A percentile compares a stretch with the other conserved stretches of the same genome.
Evolutionary conservation across 441 rosid species (phyloP).

Genomic region (Theobroma grandiflorum): DNA sequence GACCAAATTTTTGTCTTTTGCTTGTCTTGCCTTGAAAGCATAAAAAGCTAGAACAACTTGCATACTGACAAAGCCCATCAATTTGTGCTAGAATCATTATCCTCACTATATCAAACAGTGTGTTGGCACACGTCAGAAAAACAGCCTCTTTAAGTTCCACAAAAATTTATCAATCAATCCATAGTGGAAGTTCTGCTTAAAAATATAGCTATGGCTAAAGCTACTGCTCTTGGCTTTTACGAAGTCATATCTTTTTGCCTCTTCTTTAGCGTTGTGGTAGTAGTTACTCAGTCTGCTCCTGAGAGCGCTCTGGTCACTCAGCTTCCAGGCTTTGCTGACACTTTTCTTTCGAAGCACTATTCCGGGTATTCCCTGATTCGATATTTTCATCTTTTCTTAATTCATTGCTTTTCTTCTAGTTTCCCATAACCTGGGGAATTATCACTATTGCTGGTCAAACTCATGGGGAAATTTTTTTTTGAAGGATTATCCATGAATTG

Average conservation of each 20-base stretch:
- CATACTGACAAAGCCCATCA: background rate
- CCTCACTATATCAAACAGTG: background rate
- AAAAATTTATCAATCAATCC: background rate
- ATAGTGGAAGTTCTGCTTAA: background rate
- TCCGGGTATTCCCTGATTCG: constrained; percentile 59
- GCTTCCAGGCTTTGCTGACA: constrained; percentile 73
- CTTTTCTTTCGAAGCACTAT: constrained; percentile 84
- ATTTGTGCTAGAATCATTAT: background rate
- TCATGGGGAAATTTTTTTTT: background rate
- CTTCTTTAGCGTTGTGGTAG: constrained; percentile 28
- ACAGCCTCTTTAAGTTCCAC: background rate
- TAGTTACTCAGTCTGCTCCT: constrained; percentile 55
- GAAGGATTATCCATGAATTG: background rate
- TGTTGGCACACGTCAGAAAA: background rate
- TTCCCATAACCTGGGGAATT: background rate
- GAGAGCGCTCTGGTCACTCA: constrained; percentile 58
- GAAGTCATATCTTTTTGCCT: constrained; percentile 25
- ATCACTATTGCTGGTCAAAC: background rate
- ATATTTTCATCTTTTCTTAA: background rate
- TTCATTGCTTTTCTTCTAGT: background rate
- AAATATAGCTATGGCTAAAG: constrained; percentile 30
- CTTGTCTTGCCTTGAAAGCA: background rate
- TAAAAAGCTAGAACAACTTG: background rate
- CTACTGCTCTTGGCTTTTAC: constrained; percentile 25
- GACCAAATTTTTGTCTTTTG: background rate